Conservation (phyloP, 2,329 filamentous ascomycete species). For the Hyphodiscus sp. region DNA sequence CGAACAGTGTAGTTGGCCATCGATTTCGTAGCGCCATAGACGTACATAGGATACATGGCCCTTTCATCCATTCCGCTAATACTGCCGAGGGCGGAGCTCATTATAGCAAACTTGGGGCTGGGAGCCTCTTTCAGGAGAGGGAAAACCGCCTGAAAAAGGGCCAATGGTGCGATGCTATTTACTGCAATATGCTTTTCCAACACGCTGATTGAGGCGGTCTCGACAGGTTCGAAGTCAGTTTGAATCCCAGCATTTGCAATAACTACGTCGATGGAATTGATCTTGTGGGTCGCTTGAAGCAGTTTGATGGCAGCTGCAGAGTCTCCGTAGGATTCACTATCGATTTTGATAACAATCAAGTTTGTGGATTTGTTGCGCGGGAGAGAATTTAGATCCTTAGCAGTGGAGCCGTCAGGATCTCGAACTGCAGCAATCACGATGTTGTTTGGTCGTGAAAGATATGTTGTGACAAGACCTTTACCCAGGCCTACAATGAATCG, state of each 20-base stretch:
- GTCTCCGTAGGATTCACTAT: conserved; percentile 33
- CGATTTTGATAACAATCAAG: conserved; percentile 38
- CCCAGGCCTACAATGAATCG: conserved; percentile 26
- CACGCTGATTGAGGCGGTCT: conserved; percentile 31
- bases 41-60: conserved; percentile 13
- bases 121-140: conserved; percentile 33
- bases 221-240: conserved; percentile 28
- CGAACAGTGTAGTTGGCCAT: conserved; percentile 29
- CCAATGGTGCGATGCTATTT: conserved; percentile 38
- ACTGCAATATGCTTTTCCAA: conserved; percentile 34
- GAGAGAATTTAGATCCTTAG: conserved; percentile 30
- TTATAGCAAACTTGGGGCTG: conserved; percentile 33
- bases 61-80: conserved; percentile 13
- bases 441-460: conserved; percentile 11
- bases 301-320: conserved; percentile 24
- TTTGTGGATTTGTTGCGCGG: conserved; percentile 30
- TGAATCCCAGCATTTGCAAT: conserved; percentile 46
- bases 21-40: conserved; percentile 39
- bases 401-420: conserved; percentile 24
- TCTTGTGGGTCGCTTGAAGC: conserved; percentile 28
- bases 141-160: conserved; percentile 39
- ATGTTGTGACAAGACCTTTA: conserved; percentile 23
- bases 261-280: conserved; percentile 41
- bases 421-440: conserved; percentile 32
- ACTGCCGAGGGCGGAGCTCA: conserved; percentile 23